These are phyloP conservation scores for Calycina marina DNA, from an alignment of 2,329 filamentous ascomycete genomes.

Conservation along the genomic window DNA sequence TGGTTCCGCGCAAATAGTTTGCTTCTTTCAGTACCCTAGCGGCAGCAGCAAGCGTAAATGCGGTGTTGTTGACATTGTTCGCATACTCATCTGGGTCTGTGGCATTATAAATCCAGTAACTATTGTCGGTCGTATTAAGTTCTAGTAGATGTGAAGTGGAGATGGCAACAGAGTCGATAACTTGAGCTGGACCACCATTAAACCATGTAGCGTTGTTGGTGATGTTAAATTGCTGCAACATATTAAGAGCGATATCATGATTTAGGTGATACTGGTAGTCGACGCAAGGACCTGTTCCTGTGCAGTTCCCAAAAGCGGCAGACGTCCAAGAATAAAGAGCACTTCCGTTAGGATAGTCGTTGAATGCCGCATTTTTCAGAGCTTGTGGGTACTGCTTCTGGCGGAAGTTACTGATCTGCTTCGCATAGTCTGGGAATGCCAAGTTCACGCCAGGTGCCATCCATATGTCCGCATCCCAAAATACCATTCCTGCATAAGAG, in stretches of 20 bases:
- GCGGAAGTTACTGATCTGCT: conserved; percentile 51
- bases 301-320: conserved; percentile 54
- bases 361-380: conserved; percentile 42
- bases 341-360: conserved; percentile 40
- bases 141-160: conserved; percentile 45
- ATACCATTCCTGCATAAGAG: conserved; percentile 44
- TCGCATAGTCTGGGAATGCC: conserved; percentile 44
- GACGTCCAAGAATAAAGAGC: conserved; percentile 56
- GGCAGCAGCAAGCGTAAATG: conserved; percentile 39
- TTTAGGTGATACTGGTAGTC: conserved; percentile 63
- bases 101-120: conserved; percentile 41
- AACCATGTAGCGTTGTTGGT: conserved; percentile 23
- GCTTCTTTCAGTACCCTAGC: conserved; percentile 33
- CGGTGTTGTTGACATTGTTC: conserved; percentile 40
- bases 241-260: conserved; percentile 46
- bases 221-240: conserved; percentile 21
- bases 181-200: conserved; percentile 36
- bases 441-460: conserved; percentile 44
- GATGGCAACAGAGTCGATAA: conserved; percentile 48
- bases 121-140: conserved; percentile 39
- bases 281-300: conserved; percentile 45
- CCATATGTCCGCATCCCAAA: conserved; percentile 25
- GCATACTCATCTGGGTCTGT: conserved; percentile 44
- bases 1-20: conserved; percentile 14
- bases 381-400: conserved; percentile 44